Percentiles rank a stretch among this genome's conserved stretches.
phyloP scores from a whole-genome alignment of 441 rosid genomes.

The Eruca vesicaria region DNA sequence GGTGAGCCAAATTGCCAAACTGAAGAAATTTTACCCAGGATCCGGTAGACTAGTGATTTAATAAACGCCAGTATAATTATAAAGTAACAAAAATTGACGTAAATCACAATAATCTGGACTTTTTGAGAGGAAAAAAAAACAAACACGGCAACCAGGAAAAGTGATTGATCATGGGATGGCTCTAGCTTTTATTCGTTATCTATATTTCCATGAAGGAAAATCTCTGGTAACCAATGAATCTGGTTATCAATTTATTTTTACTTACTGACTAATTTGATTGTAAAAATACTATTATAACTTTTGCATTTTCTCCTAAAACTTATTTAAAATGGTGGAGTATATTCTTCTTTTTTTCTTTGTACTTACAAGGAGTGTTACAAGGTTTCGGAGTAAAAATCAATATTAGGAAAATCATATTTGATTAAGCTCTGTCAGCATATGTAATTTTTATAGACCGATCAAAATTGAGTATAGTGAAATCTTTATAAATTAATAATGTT shows the following conservation, averaged over 20 bases:
- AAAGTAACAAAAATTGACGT: not conserved
- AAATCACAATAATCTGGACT: not conserved
- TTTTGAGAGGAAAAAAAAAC: not conserved
- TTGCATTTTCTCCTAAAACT: not conserved
- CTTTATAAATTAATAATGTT: too few species aligned
- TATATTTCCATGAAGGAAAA: not conserved
- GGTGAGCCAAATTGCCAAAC: conserved; percentile 46
- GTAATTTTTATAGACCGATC: not conserved
- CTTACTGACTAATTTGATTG: not conserved
- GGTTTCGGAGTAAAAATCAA: too few species aligned
- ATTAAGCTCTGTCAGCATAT: not conserved
- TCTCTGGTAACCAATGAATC: not conserved
- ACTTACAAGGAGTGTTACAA: too few species aligned
- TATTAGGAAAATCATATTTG: not conserved
- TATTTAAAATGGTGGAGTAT: not conserved
- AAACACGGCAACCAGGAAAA: not conserved
- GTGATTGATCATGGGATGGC: not conserved
- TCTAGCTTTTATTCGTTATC: not conserved
- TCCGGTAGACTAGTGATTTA: conserved; percentile 3
- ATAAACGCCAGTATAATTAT: not conserved
- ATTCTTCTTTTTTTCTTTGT: too few species aligned
- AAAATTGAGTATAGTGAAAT: not conserved
- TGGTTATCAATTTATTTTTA: not conserved
- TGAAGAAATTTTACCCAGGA: conserved; percentile 27
- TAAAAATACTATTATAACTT: not conserved